Evolutionary conservation across 2,329 filamentous ascomycete species (phyloP).

Genomic region (Trichoderma gracile): DNA sequence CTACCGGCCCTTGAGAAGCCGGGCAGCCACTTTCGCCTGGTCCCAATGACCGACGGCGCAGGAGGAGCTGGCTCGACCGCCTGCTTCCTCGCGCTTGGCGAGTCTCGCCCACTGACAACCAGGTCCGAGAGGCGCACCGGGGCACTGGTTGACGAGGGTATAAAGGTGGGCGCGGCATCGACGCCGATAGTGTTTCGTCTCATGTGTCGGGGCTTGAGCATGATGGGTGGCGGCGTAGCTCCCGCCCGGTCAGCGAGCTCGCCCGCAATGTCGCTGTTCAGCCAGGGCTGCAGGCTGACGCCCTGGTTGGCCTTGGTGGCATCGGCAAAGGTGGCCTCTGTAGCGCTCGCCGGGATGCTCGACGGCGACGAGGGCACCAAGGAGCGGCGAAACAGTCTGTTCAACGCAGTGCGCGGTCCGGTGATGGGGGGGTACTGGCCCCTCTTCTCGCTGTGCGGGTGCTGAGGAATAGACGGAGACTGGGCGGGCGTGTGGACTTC

Average conservation of each 20-base stretch:
- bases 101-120: slow-evolving; percentile 3
- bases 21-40: slow-evolving; percentile 42
- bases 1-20: slow-evolving; percentile 36
- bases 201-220: slow-evolving; percentile 45
- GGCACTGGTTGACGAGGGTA: slow-evolving; percentile 24
- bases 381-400: slow-evolving; percentile 54
- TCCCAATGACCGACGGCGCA: slow-evolving; percentile 33
- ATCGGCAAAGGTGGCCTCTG: slow-evolving; percentile 27
- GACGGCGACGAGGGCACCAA: slow-evolving; percentile 40
- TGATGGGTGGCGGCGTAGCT: slow-evolving; percentile 59
- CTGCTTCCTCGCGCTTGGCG: slow-evolving; percentile 9
- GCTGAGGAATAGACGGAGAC: slow-evolving; percentile 27
- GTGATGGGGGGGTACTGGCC: slow-evolving; percentile 54
- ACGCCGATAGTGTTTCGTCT: slow-evolving; percentile 35
- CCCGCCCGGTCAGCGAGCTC: slow-evolving; percentile 51
- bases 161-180: slow-evolving; percentile 28
- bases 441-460: slow-evolving; percentile 37
- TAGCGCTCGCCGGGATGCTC: slow-evolving; percentile 16
- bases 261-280: slow-evolving; percentile 37
- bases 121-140: slow-evolving; percentile 24
- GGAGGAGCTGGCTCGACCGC: slow-evolving; percentile 5
- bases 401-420: slow-evolving; percentile 48
- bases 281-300: slow-evolving; percentile 43
- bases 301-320: slow-evolving; percentile 28
- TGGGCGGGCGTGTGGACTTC: slow-evolving; percentile 33